phyloP scores from a whole-genome alignment of 2,329 filamentous ascomycete genomes.

The Aureobasidium sp. region DNA sequence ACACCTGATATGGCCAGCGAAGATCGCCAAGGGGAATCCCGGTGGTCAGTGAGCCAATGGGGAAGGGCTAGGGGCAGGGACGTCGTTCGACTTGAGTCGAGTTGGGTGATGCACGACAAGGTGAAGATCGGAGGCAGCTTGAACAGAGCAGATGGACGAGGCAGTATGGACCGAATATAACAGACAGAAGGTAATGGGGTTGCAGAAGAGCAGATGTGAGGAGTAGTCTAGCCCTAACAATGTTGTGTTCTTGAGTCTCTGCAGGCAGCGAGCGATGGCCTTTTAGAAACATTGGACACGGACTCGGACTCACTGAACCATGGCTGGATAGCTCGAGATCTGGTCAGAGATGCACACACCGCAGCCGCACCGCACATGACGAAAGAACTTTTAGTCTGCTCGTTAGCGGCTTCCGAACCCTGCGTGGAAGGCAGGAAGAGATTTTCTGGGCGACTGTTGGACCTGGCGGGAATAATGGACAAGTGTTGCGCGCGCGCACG shows the following conservation, averaged over 20 bases:
- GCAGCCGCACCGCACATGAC: conserved; percentile 12
- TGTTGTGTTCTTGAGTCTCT: conserved; percentile 4
- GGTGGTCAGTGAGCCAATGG: conserved; percentile 6
- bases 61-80: background rate
- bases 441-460: conserved; percentile 10
- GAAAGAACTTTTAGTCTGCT: conserved; percentile 12
- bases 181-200: background rate
- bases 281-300: conserved; percentile 13
- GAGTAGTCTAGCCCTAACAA: conserved; percentile 3
- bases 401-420: conserved; percentile 13
- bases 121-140: conserved; percentile 2
- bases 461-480: conserved; percentile 11
- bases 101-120: conserved; percentile 1
- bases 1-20: background rate
- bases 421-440: conserved; percentile 6
- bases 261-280: conserved; percentile 10
- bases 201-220: background rate
- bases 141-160: background rate
- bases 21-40: conserved; percentile 9
- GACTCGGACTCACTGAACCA: conserved; percentile 9
- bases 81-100: conserved; percentile 12
- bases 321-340: conserved; percentile 10
- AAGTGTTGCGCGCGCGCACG: conserved; percentile 5
- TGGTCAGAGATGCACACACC: conserved; percentile 13
- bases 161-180: background rate